phyloP scores from a whole-genome alignment of 352 stramenopile genomes.

The Phytopythium sindhum region DNA sequence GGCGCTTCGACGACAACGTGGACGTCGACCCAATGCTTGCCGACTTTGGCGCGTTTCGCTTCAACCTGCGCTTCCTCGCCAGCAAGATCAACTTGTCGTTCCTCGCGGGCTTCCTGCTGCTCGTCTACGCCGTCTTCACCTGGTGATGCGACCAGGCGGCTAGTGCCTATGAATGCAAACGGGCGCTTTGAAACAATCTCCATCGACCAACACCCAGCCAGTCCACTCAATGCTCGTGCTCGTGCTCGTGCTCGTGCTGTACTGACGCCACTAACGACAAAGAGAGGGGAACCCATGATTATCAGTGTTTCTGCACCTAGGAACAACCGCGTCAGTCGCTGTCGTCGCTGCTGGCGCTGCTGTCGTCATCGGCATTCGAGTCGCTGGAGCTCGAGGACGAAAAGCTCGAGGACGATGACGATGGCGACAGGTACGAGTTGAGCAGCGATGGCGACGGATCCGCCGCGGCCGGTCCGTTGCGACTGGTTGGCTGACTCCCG shows the following conservation, averaged over 20 bases:
- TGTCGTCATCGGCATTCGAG: conserved; percentile 4
- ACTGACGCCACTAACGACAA: background rate
- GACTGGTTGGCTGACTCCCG: background rate
- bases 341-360: conserved; percentile 39
- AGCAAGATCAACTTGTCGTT: conserved; percentile 84
- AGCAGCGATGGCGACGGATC: conserved; percentile 30
- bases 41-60: conserved; percentile 53
- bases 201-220: background rate
- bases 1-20: conserved; percentile 71
- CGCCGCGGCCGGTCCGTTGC: background rate
- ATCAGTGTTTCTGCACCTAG: conserved; percentile 2
- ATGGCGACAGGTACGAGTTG: conserved; percentile 60
- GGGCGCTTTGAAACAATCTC: background rate
- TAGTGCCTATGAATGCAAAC: background rate
- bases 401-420: conserved; percentile 79
- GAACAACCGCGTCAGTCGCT: conserved; percentile 26
- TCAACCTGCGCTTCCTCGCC: conserved; percentile 86
- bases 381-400: conserved; percentile 61
- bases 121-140: conserved; percentile 70
- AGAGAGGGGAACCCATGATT: background rate
- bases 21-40: conserved; percentile 42
- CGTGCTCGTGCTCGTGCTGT: background rate
- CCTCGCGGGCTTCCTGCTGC: conserved; percentile 44
- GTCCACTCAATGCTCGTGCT: too few relatives aligned
- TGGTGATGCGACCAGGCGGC: conserved; percentile 31